Percentiles rank a stretch among this genome's conserved stretches.
These are phyloP conservation scores for Leccinum boreale DNA, from an alignment of 768 basidiomycete species.

Conservation along the genomic window DNA sequence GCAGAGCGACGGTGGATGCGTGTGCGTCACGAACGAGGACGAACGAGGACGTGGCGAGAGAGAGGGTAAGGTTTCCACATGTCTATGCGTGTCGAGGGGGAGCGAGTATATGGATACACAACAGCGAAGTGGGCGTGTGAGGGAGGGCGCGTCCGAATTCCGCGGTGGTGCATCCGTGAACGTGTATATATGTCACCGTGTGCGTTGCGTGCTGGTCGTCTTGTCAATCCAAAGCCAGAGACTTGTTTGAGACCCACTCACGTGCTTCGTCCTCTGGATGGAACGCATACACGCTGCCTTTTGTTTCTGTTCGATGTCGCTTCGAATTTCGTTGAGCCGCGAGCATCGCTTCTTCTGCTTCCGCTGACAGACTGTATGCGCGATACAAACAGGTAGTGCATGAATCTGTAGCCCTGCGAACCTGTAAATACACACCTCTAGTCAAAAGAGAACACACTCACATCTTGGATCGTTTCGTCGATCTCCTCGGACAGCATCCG, in stretches of 20 bases:
- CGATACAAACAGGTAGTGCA: slow-evolving; percentile 73
- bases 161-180: slow-evolving; percentile 54
- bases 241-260: slow-evolving; percentile 23
- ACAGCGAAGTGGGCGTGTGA: no score
- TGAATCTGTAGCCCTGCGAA: slow-evolving; percentile 61
- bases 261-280: slow-evolving; percentile 86
- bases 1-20: no score
- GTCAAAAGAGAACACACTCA: slow-evolving; percentile 32
- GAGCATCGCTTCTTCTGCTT: slow-evolving; percentile 55
- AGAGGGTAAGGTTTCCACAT: no score
- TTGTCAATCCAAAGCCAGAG: neutral
- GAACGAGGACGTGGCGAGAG: no score
- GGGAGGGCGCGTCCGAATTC: slow-evolving; percentile 41
- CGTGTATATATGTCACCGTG: slow-evolving; percentile 35
- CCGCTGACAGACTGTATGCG: slow-evolving; percentile 70
- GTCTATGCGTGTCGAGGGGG: no score
- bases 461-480: slow-evolving; percentile 64
- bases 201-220: slow-evolving; percentile 21
- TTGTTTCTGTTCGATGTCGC: slow-evolving; percentile 29
- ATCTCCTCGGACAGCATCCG: slow-evolving; percentile 83
- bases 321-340: slow-evolving; percentile 42
- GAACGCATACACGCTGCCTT: slow-evolving; percentile 64
- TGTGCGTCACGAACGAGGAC: no score
- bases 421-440: neutral
- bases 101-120: no score